Conservation (phyloP, 2,329 filamentous ascomycete genomes). For the Xylaria sp. region DNA sequence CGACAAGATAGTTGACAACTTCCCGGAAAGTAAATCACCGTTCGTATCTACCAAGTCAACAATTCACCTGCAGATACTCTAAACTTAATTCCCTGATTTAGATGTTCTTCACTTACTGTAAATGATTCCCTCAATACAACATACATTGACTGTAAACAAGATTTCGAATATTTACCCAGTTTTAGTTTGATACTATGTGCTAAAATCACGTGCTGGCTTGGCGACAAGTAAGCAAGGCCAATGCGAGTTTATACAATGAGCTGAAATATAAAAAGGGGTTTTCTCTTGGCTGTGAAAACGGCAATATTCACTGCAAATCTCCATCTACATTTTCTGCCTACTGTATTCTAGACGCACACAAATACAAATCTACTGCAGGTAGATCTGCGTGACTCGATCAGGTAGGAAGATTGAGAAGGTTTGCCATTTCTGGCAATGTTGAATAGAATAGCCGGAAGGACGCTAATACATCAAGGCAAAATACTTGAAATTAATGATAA, state of each 20-base stretch:
- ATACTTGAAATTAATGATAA: neutral
- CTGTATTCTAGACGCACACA: neutral
- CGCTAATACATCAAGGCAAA: neutral
- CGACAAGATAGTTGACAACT: neutral
- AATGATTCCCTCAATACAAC: neutral
- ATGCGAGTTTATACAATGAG: neutral
- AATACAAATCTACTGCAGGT: constrained; percentile 8
- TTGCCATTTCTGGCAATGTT: constrained; percentile 12
- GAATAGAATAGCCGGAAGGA: neutral
- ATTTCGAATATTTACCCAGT: neutral
- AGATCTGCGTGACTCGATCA: neutral
- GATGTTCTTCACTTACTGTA: neutral
- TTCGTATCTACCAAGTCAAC: neutral
- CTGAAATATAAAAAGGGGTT: neutral
- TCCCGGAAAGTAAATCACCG: neutral
- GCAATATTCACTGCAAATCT: constrained; percentile 19
- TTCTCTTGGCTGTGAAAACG: constrained; percentile 9
- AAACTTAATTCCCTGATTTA: neutral
- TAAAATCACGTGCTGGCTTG: constrained; percentile 15
- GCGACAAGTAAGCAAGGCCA: constrained; percentile 21
- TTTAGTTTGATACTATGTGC: neutral
- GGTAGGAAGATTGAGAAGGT: constrained; percentile 5
- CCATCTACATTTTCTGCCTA: neutral
- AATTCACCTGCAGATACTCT: neutral
- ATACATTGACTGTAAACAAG: neutral